Base-by-base conservation (phyloP, 2,329 filamentous ascomycete genomes). In the Achaetomium macrosporum region DNA sequence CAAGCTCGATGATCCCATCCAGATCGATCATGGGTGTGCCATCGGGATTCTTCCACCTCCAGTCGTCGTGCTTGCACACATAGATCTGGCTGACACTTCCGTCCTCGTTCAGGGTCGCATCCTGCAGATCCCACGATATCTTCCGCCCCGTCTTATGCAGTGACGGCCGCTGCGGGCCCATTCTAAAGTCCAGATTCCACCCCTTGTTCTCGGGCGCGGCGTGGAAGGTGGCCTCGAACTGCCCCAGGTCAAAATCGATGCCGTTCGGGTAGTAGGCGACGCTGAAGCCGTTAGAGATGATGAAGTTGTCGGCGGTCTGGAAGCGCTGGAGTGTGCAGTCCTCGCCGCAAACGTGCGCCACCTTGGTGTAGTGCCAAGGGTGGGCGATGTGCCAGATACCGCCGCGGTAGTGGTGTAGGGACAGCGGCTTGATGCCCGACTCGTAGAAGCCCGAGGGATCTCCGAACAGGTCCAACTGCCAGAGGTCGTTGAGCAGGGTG, bases 401-500 rank as follows among this genome's bases (percentile, higher is more conserved):
- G 43, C 79, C 78, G 61, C 82, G 82, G 72, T 82, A 84, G 69
- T 85, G 81, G 66, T 85, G 82, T 19, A 85, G 72, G 8, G 78
- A 82, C 19, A 84, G 71, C 1, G 82, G 81, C 58, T 76, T 74
- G 58, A 81, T 74, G 30, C 79, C 79, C 37, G 77, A 76, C 67
- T 85, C 82, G 66, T 84, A 85, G 67, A 84, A 83, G 5, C 82
- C 82, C 0, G 79, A 79, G 3, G 80, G 77, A 62, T 84, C 79
- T 44, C 76, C 77, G 53, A 76, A 73, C 43, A 85, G 69, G 61
- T 85, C 82, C 20, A 84, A 71, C 64, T 84, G 82, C 69, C 77
- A 83, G 12, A 85, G 71, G 35, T 79, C 77, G 61, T 75, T 74
- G 51, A 84, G 67, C 13, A 76, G 72, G 2, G 78, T 81, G 47